phyloP scores from a whole-genome alignment of 495 filamentous ascomycete genomes.

The Clohesyomyces aquaticus region DNA sequence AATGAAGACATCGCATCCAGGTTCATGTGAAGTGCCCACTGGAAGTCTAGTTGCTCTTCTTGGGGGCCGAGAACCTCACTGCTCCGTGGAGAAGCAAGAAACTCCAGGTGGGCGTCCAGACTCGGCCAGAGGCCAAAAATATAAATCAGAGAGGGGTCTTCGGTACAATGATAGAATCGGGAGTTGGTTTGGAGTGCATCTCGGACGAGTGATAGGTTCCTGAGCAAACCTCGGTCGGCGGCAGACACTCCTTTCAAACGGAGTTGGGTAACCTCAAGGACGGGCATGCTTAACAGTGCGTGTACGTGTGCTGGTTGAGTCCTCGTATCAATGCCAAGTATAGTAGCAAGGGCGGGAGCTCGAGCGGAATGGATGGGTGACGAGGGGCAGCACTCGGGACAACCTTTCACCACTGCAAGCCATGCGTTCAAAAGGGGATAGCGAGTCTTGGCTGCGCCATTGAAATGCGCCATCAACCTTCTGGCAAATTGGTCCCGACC shows the following conservation, averaged over 20 bases:
- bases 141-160: slow-evolving; percentile 34
- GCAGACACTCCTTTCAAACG: slow-evolving; percentile 25
- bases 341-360: slow-evolving; percentile 32
- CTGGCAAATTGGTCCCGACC: slow-evolving; percentile 12
- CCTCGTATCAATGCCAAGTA: slow-evolving; percentile 36
- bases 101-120: slow-evolving; percentile 31
- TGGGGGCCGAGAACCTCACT: slow-evolving; percentile 33
- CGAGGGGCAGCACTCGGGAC: slow-evolving; percentile 15
- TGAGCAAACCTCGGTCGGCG: slow-evolving; percentile 21
- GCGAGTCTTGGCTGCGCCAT: slow-evolving; percentile 11
- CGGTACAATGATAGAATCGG: slow-evolving; percentile 35
- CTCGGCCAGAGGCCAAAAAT: slow-evolving; percentile 38
- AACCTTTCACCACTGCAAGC: slow-evolving; percentile 13
- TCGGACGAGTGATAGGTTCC: slow-evolving; percentile 35
- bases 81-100: slow-evolving; percentile 30
- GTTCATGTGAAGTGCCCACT: slow-evolving; percentile 32
- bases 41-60: slow-evolving; percentile 29
- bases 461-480: slow-evolving; percentile 10
- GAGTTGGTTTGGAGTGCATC: slow-evolving; percentile 29
- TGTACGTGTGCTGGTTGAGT: slow-evolving; percentile 14
- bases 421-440: slow-evolving; percentile 3
- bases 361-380: slow-evolving; percentile 21
- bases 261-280: slow-evolving; percentile 32
- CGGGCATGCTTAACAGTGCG: slow-evolving; percentile 27
- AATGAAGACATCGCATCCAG: slow-evolving; percentile 33